Evolutionary conservation across 2,329 filamentous ascomycete genomes (phyloP).

Genomic region (Calonectria pseudoturangicola): DNA sequence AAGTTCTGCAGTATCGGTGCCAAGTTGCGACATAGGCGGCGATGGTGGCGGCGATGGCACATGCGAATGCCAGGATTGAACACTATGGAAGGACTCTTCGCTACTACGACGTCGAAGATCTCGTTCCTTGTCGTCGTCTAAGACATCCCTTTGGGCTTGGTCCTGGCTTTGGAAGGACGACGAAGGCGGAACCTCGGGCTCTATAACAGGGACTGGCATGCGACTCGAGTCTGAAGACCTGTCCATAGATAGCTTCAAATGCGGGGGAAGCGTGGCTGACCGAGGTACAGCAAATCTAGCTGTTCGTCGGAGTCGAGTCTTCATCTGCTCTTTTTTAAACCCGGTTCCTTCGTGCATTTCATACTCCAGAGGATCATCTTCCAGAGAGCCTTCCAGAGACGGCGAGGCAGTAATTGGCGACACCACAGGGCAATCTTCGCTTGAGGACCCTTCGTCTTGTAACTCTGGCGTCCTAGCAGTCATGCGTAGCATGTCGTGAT

Average conservation of each 20-base stretch:
- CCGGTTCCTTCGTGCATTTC: conserved; percentile 59
- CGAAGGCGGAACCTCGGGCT: conserved; percentile 28
- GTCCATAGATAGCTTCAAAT: conserved; percentile 54
- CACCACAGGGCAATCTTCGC: conserved; percentile 3
- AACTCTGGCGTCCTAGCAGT: conserved; percentile 1
- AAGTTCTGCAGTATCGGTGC: conserved; percentile 58
- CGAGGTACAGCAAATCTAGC: conserved; percentile 56
- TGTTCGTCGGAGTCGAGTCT: conserved; percentile 57
- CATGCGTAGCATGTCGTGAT: conserved; percentile 6
- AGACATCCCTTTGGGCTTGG: not conserved
- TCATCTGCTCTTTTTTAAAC: conserved; percentile 52
- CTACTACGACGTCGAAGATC: conserved; percentile 46
- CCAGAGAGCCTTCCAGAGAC: conserved; percentile 33
- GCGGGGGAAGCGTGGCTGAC: conserved; percentile 55
- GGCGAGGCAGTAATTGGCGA: conserved; percentile 32
- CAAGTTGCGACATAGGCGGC: conserved; percentile 64
- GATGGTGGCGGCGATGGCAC: conserved; percentile 61
- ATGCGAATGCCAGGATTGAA: conserved; percentile 71
- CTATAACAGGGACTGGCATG: conserved; percentile 52
- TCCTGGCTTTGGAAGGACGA: not conserved
- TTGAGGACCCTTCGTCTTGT: conserved; percentile 22
- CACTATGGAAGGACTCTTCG: conserved; percentile 73
- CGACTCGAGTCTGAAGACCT: conserved; percentile 25
- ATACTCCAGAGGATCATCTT: conserved; percentile 41
- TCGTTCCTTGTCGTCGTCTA: conserved; percentile 27